Evolutionary conservation across 495 filamentous ascomycete genomes (phyloP), one percentile per base, ranked within the genome.

Genomic region (Cercophora samala): DNA sequence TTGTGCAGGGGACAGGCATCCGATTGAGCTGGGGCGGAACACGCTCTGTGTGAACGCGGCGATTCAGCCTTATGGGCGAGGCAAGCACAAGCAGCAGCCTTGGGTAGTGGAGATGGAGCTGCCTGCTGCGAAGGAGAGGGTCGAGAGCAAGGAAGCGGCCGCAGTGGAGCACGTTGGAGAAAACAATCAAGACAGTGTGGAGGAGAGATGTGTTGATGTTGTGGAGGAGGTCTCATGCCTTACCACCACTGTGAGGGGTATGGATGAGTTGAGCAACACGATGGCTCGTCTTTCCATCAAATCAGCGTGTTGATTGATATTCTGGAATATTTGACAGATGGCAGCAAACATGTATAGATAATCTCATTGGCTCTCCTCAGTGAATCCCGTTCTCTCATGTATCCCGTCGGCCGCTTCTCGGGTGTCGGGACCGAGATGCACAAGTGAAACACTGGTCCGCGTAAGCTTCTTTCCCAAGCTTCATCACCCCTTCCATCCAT

Each of bases 41-140:
- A 92, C 91, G 6, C 66, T 93, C 4, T 89, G 92, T 74, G 84
- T 92, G 5, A 93, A 93, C 80, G 91, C 90, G 3, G 84, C 85
- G 65, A 84, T 91, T 9, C 8, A 17, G 54, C 22, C n/a, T 60
- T 66, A 17, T 66, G 56, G 18, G 58, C 64, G 15, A 89, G 88
- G 75, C 65, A 71, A 19, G 53, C 15, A 76, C 62, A 72, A 18
- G 15, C 84, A 90, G 75, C 83, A 82, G 58, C 84, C 87, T 1
- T 91, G 86, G 87, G 59, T 89, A 11, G 82, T 91, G 29, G 87
- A 90, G 75, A 64, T 91, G 56, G 88, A 90, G 68, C 72, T 89
- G 5, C 68, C 68, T 13, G 32, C 58, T 21, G 8, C 53, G 15
- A 22, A 9, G 37, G 37, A 46, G 3, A 8, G 26, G 26, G 26